Percentiles rank a stretch among this genome's conserved stretches.
Conservation (phyloP, 1,284 basidiomycete species). For the Tylopilus orsonianus region DNA sequence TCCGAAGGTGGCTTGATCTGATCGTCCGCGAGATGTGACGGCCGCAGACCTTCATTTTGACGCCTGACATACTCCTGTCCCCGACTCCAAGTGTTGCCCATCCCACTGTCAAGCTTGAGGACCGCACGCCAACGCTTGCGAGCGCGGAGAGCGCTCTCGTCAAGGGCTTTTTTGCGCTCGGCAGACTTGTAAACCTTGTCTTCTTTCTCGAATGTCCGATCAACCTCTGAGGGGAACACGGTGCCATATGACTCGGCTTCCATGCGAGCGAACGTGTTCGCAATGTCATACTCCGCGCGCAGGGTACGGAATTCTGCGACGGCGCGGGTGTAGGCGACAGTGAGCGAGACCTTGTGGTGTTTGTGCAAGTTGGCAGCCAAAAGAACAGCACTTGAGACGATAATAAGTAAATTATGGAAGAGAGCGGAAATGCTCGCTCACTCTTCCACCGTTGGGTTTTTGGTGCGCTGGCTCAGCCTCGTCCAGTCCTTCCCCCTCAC, state of each 20-base stretch:
- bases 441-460: constrained; percentile 90
- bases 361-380: constrained; percentile 81
- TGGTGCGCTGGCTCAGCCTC: constrained; percentile 73
- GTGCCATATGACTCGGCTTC: constrained; percentile 84
- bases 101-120: constrained; percentile 45
- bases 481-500: constrained; percentile 69
- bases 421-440: constrained; percentile 44
- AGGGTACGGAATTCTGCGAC: constrained; percentile 87
- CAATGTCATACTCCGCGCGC: constrained; percentile 81
- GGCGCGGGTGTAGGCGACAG: constrained; percentile 78
- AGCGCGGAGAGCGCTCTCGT: constrained; percentile 59
- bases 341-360: constrained; percentile 63
- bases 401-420: constrained; percentile 6
- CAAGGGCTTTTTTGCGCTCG: constrained; percentile 53
- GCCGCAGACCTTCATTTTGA: constrained; percentile 68
- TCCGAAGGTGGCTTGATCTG: constrained; percentile 8
- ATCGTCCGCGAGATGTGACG: constrained; percentile 47
- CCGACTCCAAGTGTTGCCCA: constrained; percentile 55
- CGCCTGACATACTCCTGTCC: constrained; percentile 68
- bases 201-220: constrained; percentile 62
- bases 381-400: constrained; percentile 64
- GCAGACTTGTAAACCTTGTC: constrained; percentile 59
- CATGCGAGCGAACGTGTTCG: constrained; percentile 71
- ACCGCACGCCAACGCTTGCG: constrained; percentile 76
- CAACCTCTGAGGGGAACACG: constrained; percentile 64